Evolutionary conservation across 768 basidiomycete genomes (phyloP).

Genomic region (Podaxis rugospora): DNA sequence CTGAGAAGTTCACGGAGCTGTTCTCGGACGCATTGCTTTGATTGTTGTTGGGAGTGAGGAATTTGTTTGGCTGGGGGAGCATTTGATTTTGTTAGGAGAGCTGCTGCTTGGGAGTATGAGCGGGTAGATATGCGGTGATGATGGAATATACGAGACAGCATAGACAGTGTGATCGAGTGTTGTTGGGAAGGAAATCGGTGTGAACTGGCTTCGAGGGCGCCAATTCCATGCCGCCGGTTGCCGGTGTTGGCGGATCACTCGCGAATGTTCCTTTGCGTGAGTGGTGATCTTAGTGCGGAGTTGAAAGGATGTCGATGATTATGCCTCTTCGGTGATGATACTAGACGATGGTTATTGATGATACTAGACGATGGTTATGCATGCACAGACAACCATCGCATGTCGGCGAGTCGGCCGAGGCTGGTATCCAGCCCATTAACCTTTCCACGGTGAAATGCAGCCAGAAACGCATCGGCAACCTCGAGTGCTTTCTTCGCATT

Average conservation of each 20-base stretch:
- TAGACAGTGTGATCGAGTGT: background rate
- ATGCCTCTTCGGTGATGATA: too few relatives aligned
- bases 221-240: background rate
- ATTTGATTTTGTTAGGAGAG: background rate
- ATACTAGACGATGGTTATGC: too few relatives aligned
- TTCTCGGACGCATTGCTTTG: slow-evolving; percentile 10
- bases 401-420: too few relatives aligned
- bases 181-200: background rate
- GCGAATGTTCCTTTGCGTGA: too few relatives aligned
- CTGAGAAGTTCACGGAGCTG: slow-evolving; percentile 60
- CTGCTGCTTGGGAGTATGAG: slow-evolving; percentile 4
- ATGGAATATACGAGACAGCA: background rate
- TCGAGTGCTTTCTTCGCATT: too few relatives aligned
- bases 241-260: background rate
- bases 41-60: background rate
- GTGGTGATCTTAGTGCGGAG: too few relatives aligned
- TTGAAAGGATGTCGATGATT: too few relatives aligned
- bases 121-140: background rate
- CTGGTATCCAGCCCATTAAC: too few relatives aligned
- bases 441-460: too few relatives aligned
- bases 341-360: too few relatives aligned
- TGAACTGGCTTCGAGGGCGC: background rate
- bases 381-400: too few relatives aligned
- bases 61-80: background rate
- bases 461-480: too few relatives aligned